A percentile compares a stretch with the other conserved stretches of the same genome.
Conservation (phyloP, 768 basidiomycete genomes). For the Pleurotus djamor region DNA sequence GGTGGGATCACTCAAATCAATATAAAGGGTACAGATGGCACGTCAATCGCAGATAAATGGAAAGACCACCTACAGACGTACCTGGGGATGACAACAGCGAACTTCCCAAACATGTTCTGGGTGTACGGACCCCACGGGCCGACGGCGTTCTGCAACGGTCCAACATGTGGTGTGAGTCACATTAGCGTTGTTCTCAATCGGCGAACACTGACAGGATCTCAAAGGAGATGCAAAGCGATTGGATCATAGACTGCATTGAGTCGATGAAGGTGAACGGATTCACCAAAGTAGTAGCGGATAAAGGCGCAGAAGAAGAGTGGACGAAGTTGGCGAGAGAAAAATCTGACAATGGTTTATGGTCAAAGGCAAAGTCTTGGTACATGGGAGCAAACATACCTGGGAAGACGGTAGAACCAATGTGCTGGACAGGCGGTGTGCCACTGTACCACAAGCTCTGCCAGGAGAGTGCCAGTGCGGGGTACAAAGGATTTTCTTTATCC, state of each 20-base stretch:
- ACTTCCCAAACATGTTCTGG: conserved; percentile 16
- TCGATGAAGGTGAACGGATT: conserved; percentile 7
- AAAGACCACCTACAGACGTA: conserved; percentile 11
- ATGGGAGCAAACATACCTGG: conserved; percentile 13
- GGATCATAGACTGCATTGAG: conserved; percentile 11
- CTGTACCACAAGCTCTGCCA: conserved; percentile 5
- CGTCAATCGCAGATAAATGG: conserved; percentile 13
- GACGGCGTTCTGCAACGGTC: conserved; percentile 11
- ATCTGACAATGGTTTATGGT: background rate
- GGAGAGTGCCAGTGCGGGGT: conserved; percentile 11
- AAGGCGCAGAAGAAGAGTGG: conserved; percentile 11
- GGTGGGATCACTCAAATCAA: conserved; percentile 12
- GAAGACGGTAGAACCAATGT: conserved; percentile 11
- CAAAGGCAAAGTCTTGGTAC: conserved; percentile 13
- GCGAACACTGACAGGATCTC: background rate
- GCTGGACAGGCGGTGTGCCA: conserved; percentile 10
- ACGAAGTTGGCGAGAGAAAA: conserved; percentile 1
- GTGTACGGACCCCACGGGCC: conserved; percentile 14
- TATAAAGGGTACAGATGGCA: conserved; percentile 11
- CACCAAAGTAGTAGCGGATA: conserved; percentile 8
- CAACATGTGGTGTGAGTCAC: conserved; percentile 11
- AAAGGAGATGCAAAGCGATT: conserved; percentile 15
- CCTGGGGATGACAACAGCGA: conserved; percentile 10
- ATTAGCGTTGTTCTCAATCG: background rate
- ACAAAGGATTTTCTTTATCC: conserved; percentile 10